Evolutionary conservation across 139 green algal genomes (phyloP).

Genomic region (Desmodesmus armatus): DNA sequence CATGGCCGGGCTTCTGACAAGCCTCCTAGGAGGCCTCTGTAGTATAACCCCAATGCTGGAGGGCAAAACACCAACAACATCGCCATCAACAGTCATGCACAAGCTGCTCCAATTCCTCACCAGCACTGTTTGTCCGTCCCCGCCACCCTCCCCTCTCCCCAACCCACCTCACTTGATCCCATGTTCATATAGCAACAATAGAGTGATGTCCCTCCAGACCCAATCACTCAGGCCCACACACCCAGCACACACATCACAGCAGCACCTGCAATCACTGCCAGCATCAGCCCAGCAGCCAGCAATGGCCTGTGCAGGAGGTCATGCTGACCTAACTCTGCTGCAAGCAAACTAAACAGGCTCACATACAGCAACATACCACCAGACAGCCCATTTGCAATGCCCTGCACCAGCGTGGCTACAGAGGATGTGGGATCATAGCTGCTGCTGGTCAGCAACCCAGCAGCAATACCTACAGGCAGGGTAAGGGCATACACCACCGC

Average conservation of each 20-base stretch:
- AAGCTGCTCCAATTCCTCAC: too few relatives aligned
- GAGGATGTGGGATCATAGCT: constrained; percentile 52
- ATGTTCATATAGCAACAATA: too few relatives aligned
- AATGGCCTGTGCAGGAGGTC: constrained; percentile 10
- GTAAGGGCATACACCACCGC: constrained; percentile 59
- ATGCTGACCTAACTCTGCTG: constrained; percentile 51
- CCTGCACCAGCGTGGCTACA: constrained; percentile 40
- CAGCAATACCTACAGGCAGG: constrained; percentile 70
- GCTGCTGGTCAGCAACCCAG: constrained; percentile 60
- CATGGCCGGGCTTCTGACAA: too few relatives aligned
- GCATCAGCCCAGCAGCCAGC: constrained; percentile 29
- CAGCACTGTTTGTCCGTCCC: too few relatives aligned
- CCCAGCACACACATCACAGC: constrained; percentile 58
- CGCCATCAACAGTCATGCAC: too few relatives aligned
- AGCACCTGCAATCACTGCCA: constrained; percentile 44
- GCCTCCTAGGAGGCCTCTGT: too few relatives aligned
- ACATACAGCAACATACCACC: constrained; percentile 75
- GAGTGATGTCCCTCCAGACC: too few relatives aligned
- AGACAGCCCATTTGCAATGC: constrained; percentile 66
- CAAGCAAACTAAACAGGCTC: constrained; percentile 66
- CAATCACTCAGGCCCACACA: constrained; percentile 55
- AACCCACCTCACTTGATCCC: too few relatives aligned
- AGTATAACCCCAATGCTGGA: too few relatives aligned
- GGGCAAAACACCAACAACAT: too few relatives aligned
- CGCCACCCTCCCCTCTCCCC: too few relatives aligned